Evolutionary conservation across 257 asterid genomes (phyloP).

Genomic region (Solanum pimpinellifolium): DNA sequence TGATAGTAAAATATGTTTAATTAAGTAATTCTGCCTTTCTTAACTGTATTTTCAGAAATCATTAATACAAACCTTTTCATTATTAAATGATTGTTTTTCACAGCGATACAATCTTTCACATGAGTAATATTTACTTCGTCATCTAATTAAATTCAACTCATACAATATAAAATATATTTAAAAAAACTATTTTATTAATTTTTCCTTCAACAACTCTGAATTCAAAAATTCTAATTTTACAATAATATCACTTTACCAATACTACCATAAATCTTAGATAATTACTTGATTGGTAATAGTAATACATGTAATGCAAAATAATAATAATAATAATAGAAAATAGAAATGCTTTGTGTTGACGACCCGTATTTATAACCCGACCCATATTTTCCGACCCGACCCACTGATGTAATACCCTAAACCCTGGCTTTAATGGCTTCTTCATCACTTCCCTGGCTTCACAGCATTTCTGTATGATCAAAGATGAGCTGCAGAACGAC

Average conservation of each 20-base stretch:
- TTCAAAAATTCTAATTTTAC: background rate
- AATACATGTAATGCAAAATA: background rate
- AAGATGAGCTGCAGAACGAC: background rate
- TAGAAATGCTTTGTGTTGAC: background rate
- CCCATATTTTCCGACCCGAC: background rate
- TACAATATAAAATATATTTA: rapidly evolving
- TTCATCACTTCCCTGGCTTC: background rate
- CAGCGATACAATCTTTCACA: too few species aligned
- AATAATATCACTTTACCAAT: too few species aligned
- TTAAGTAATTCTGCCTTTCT: rapidly evolving
- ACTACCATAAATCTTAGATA: background rate
- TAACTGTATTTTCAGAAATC: too few species aligned
- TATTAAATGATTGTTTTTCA: too few species aligned
- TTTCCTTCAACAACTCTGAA: rapidly evolving
- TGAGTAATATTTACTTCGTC: rapidly evolving
- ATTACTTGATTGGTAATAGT: background rate
- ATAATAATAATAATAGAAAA: background rate
- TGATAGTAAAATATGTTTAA: too few species aligned
- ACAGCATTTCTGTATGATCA: background rate
- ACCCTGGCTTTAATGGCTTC: background rate
- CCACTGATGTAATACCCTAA: background rate
- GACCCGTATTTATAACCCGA: background rate
- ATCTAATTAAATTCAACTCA: background rate
- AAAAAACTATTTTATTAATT: too few species aligned
- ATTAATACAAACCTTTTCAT: background rate